A percentile compares a stretch with the other conserved stretches of the same genome.
phyloP scores from a whole-genome alignment of 1,284 basidiomycete species.

The Tylopilus orsonianus region DNA sequence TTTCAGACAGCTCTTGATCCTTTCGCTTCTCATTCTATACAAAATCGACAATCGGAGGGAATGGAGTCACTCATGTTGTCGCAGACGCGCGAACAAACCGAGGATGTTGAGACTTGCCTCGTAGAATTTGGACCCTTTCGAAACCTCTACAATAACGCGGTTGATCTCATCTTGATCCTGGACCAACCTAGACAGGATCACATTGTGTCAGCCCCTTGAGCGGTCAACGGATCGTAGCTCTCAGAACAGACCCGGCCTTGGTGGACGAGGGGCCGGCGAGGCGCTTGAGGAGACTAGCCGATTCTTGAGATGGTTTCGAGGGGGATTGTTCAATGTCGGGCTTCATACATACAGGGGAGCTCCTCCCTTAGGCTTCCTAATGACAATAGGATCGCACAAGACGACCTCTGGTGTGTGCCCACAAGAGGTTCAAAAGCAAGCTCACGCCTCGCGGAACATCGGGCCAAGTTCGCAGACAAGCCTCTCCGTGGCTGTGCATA shows the following conservation, averaged over 20 bases:
- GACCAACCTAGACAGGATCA: constrained; percentile 49
- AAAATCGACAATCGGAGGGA: no score
- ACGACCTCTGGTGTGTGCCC: neutral
- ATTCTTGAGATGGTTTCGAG: constrained; percentile 50
- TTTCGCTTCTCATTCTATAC: constrained; percentile 78
- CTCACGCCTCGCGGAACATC: no score
- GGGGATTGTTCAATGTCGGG: constrained; percentile 18
- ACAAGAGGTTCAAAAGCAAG: neutral
- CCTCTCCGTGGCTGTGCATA: constrained; percentile 14
- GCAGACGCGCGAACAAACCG: neutral
- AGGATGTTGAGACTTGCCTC: constrained; percentile 55
- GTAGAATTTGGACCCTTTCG: constrained; percentile 83
- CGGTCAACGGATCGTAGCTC: neutral
- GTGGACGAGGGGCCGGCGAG: constrained; percentile 76
- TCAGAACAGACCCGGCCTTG: constrained; percentile 65
- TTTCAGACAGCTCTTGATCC: constrained; percentile 75
- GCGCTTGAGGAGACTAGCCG: constrained; percentile 66
- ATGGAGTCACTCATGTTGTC: constrained; percentile 8
- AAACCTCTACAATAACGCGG: constrained; percentile 75
- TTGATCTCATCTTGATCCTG: constrained; percentile 81
- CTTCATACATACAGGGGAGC: constrained; percentile 16
- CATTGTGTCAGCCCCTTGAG: constrained; percentile 11
- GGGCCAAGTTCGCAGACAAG: no score
- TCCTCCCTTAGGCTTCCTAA: no score
- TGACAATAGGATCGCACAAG: neutral